Conservation (phyloP, 2,329 filamentous ascomycete genomes). For the Tolypocladium pustulatum region DNA sequence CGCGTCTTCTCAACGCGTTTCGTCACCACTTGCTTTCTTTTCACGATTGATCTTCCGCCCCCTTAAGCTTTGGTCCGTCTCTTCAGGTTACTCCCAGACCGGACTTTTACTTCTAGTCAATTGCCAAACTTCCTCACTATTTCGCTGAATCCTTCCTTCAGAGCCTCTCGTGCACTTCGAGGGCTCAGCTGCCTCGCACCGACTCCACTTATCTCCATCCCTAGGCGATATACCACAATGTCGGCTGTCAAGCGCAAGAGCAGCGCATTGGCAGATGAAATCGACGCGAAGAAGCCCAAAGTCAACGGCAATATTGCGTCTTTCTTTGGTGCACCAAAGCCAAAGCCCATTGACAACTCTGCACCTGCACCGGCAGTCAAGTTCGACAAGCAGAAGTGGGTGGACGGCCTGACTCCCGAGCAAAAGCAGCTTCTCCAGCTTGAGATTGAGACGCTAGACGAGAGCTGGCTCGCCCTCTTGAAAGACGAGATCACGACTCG, state of each 20-base stretch:
- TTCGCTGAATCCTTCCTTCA: conserved; percentile 8
- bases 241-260: conserved; percentile 59
- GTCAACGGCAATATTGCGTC: conserved; percentile 72
- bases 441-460: conserved; percentile 85
- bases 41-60: background rate
- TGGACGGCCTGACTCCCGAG: conserved; percentile 67
- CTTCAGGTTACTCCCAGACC: background rate
- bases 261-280: conserved; percentile 28
- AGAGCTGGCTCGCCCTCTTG: conserved; percentile 81
- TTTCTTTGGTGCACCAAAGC: conserved; percentile 60
- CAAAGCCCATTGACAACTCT: conserved; percentile 37
- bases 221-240: conserved; percentile 26
- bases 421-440: conserved; percentile 73
- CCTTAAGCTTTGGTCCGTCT: background rate
- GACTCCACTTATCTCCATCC: background rate
- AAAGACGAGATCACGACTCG: conserved; percentile 74
- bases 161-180: conserved; percentile 4
- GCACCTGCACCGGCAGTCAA: conserved; percentile 30
- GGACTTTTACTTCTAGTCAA: background rate
- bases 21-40: background rate
- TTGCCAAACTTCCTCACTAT: conserved; percentile 2
- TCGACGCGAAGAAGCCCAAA: conserved; percentile 60
- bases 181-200: conserved; percentile 6
- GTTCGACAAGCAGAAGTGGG: conserved; percentile 88
- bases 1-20: conserved; percentile 1